These are phyloP conservation scores for Stentor coeruleus DNA, from an alignment of 73 alveolate genomes.

Conservation along the genomic window DNA sequence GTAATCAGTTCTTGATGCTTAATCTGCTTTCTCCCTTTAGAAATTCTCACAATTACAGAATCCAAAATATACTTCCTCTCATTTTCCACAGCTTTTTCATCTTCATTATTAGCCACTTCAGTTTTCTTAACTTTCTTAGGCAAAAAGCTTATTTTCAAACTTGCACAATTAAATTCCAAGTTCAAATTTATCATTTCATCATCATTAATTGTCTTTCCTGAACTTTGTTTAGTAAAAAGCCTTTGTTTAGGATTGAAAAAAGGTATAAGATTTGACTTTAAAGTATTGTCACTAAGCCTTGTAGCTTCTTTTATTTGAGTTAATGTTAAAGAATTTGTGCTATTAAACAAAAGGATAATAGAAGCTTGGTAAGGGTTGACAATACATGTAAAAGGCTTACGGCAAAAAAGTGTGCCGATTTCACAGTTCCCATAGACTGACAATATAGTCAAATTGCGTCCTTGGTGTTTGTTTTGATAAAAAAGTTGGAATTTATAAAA, in stretches of 20 bases:
- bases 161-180: constrained; percentile 30
- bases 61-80: constrained; percentile 59
- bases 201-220: constrained; percentile 28
- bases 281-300: constrained; percentile 49
- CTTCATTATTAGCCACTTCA: constrained; percentile 31
- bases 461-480: constrained; percentile 55
- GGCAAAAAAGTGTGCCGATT: constrained; percentile 34
- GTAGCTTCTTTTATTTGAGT: constrained; percentile 43
- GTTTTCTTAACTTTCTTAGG: constrained; percentile 42
- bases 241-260: constrained; percentile 61
- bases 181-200: constrained; percentile 40
- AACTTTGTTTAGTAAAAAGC: constrained; percentile 47
- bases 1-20: constrained; percentile 36
- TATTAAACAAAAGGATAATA: constrained; percentile 49
- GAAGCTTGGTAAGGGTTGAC: constrained; percentile 55
- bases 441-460: constrained; percentile 55
- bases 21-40: constrained; percentile 69
- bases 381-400: constrained; percentile 44
- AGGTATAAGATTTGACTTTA: constrained; percentile 34
- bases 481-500: constrained; percentile 40
- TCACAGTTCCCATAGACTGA: constrained; percentile 38
- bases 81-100: constrained; percentile 42
- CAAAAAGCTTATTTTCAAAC: constrained; percentile 37
- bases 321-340: constrained; percentile 32
- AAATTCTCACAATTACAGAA: constrained; percentile 65